Evolutionary conservation across 2,329 filamentous ascomycete species (phyloP).

Genomic region (Ploettnerulaceae sp.): DNA sequence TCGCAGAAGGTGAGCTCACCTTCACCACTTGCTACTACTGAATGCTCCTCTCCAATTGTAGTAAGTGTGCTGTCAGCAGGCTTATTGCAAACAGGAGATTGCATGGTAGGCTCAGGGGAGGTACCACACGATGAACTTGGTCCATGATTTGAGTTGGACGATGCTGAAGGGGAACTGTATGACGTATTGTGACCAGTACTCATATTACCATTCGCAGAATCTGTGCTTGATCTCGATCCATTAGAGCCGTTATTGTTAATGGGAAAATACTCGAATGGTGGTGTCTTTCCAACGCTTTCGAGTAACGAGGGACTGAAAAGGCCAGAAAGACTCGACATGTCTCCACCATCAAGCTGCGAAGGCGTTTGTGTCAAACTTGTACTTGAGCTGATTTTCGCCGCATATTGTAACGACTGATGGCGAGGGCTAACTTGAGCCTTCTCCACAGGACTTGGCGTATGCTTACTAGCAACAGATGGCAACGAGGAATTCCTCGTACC

Average conservation of each 20-base stretch:
- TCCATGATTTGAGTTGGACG: slow-evolving; percentile 55
- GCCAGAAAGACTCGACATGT: slow-evolving; percentile 51
- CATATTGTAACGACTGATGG: slow-evolving; percentile 26
- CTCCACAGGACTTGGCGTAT: slow-evolving; percentile 24
- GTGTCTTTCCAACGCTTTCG: slow-evolving; percentile 40
- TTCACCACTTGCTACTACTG: slow-evolving; percentile 37
- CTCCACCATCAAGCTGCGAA: slow-evolving; percentile 27
- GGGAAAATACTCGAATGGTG: slow-evolving; percentile 37
- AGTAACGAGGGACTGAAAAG: slow-evolving; percentile 55
- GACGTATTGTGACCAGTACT: slow-evolving; percentile 45
- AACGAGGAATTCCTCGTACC: slow-evolving; percentile 23
- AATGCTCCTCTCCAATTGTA: slow-evolving; percentile 62
- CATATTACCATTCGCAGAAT: slow-evolving; percentile 27
- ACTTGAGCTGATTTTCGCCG: slow-evolving; percentile 37
- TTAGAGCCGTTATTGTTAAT: slow-evolving; percentile 41
- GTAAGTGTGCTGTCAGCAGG: slow-evolving; percentile 55
- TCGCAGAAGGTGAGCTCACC: slow-evolving; percentile 51
- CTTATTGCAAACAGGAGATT: slow-evolving; percentile 60
- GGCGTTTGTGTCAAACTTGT: slow-evolving; percentile 24
- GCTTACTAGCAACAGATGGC: slow-evolving; percentile 18
- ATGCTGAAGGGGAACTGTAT: slow-evolving; percentile 60
- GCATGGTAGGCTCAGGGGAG: slow-evolving; percentile 69
- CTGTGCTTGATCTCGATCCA: slow-evolving; percentile 40
- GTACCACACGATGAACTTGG: slow-evolving; percentile 67
- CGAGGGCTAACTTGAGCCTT: slow-evolving; percentile 26